Conservation (phyloP, 345 rosid species). For the Cochlearia excelsa region DNA sequence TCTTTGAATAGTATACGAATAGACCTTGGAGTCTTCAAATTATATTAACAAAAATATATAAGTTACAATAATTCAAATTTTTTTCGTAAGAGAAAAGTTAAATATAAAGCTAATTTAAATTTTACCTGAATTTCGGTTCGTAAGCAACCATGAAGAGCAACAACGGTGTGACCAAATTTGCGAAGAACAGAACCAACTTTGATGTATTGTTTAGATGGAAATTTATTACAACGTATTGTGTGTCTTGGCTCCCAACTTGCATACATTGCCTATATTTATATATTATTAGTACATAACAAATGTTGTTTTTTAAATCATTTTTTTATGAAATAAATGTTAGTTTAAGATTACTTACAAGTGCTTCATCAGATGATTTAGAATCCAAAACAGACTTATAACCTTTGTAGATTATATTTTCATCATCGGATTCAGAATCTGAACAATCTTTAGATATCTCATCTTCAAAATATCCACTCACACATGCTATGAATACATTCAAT, state of each 20-base stretch:
- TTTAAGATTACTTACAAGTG: constrained; percentile 44
- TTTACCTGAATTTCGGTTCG: constrained; percentile 79
- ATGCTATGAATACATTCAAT: constrained; percentile 32
- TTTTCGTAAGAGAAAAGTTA: too few relatives aligned
- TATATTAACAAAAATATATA: not conserved
- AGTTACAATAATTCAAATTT: too few relatives aligned
- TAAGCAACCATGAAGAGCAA: constrained; percentile 85
- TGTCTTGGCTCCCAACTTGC: constrained; percentile 91
- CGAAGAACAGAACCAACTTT: constrained; percentile 83
- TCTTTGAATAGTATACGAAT: constrained; percentile 67
- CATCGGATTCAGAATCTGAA: constrained; percentile 28
- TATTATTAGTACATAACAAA: not conserved
- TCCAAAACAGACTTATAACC: constrained; percentile 74
- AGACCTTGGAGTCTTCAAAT: constrained; percentile 57
- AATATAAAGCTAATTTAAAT: too few relatives aligned
- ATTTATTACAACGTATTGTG: constrained; percentile 46
- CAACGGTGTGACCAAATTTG: constrained; percentile 69
- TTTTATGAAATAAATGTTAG: not conserved
- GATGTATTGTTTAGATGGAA: constrained; percentile 68
- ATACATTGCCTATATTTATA: constrained; percentile 53
- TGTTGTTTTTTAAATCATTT: not conserved
- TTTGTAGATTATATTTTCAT: constrained; percentile 57
- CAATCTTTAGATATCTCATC: constrained; percentile 32
- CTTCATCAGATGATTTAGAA: constrained; percentile 74
- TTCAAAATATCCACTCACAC: constrained; percentile 61